Conservation (phyloP, 495 filamentous ascomycete species). For the Jackrogersella minutella region DNA sequence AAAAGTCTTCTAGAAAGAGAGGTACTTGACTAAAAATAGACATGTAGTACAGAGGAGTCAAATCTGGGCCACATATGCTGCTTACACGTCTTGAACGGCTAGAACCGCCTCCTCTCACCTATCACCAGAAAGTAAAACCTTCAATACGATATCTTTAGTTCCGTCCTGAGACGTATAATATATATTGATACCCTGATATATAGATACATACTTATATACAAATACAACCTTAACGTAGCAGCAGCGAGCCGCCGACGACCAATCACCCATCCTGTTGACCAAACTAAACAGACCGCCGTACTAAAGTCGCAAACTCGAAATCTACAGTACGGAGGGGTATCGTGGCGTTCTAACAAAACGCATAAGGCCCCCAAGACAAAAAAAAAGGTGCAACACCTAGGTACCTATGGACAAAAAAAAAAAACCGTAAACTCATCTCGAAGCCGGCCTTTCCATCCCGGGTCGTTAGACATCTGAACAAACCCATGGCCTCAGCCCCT, state of each 20-base stretch:
- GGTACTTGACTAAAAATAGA: too few species aligned
- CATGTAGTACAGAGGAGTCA: neutral
- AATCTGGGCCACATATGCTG: neutral
- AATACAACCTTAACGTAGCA: neutral
- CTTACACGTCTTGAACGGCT: neutral
- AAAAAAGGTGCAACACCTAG: too few species aligned
- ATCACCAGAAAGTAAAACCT: neutral
- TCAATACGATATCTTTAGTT: neutral
- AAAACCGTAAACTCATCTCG: neutral
- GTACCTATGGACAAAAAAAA: too few species aligned
- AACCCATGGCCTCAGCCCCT: too few species aligned
- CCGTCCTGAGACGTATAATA: neutral
- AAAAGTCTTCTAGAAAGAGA: too few species aligned
- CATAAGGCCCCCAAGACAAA: neutral
- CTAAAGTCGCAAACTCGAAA: neutral
- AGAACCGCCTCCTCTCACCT: neutral
- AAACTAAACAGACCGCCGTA: neutral
- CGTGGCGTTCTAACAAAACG: neutral
- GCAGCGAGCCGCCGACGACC: neutral
- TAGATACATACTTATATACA: conserved; percentile 5
- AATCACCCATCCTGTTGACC: neutral
- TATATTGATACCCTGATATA: conserved; percentile 3
- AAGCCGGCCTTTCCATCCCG: neutral
- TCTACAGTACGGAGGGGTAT: conserved; percentile 1
- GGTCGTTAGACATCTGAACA: too few species aligned